Conservation (phyloP, 768 basidiomycete genomes). For the Fistulinella prunicolor region DNA sequence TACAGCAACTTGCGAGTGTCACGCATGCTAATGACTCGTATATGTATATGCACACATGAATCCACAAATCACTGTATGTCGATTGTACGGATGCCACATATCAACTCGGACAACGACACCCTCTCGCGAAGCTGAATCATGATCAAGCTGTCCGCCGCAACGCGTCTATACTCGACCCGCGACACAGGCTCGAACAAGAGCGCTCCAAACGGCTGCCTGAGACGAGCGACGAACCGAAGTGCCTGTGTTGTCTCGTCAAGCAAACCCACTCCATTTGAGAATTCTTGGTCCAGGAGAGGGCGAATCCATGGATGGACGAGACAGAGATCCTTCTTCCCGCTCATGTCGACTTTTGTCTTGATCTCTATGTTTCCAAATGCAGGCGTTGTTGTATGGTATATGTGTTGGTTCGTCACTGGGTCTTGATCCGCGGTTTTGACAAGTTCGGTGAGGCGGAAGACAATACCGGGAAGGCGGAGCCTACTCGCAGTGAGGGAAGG, state of each 20-base stretch:
- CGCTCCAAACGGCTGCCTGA: slow-evolving; percentile 5
- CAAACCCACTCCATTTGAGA: not conserved
- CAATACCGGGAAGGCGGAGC: slow-evolving; percentile 5
- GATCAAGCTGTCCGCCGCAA: slow-evolving; percentile 12
- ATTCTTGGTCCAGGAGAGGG: slow-evolving; percentile 2
- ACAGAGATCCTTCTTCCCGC: not conserved
- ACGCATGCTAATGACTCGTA: too few relatives aligned
- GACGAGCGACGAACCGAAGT: not conserved
- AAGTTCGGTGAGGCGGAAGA: not conserved
- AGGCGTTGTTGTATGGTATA: not conserved
- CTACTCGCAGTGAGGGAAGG: not conserved
- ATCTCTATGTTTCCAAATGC: slow-evolving; percentile 2
- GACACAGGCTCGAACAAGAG: slow-evolving; percentile 1
- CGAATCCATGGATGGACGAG: slow-evolving; percentile 16
- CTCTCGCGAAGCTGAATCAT: slow-evolving; percentile 3
- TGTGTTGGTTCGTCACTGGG: not conserved
- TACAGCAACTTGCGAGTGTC: too few relatives aligned
- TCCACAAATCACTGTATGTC: not conserved
- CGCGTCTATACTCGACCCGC: slow-evolving; percentile 1
- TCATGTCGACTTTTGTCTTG: slow-evolving; percentile 1
- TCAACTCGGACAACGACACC: not conserved
- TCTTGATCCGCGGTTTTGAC: too few relatives aligned
- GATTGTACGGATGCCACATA: not conserved
- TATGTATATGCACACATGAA: too few relatives aligned
- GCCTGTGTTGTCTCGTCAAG: not conserved